These are phyloP conservation scores for Cordyceps sp. DNA, from an alignment of 2,329 filamentous ascomycete species.

Conservation along the genomic window DNA sequence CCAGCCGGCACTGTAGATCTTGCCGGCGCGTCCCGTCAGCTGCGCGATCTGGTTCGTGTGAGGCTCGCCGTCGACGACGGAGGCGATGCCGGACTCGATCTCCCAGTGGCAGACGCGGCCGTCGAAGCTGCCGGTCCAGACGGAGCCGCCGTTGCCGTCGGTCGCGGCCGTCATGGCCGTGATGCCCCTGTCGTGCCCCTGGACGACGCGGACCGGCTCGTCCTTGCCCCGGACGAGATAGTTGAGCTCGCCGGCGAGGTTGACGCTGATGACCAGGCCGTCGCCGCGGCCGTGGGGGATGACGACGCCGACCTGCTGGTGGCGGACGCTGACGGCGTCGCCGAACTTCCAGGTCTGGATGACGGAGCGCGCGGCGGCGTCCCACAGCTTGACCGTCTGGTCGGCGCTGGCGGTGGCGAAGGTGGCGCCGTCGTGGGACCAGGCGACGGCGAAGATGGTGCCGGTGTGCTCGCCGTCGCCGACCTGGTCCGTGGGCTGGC, in stretches of 20 bases:
- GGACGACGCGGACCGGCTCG: conserved; percentile 53
- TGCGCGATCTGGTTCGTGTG: conserved; percentile 79
- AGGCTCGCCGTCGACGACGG: conserved; percentile 58
- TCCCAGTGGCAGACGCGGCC: conserved; percentile 81
- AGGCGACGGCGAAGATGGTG: conserved; percentile 83
- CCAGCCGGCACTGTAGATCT: conserved; percentile 81
- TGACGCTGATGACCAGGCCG: conserved; percentile 77
- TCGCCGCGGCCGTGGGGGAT: conserved; percentile 74
- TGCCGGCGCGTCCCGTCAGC: conserved; percentile 44
- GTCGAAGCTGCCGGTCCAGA: conserved; percentile 88
- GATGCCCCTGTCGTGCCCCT: conserved; percentile 84
- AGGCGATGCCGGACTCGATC: conserved; percentile 47
- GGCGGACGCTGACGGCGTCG: conserved; percentile 54
- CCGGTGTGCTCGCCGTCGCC: conserved; percentile 77
- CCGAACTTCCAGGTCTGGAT: conserved; percentile 77
- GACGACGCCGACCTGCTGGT: conserved; percentile 91
- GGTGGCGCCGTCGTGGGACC: conserved; percentile 71
- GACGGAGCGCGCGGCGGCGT: conserved; percentile 61
- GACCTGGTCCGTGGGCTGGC: conserved; percentile 62
- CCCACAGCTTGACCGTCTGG: conserved; percentile 90
- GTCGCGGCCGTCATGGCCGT: conserved; percentile 44
- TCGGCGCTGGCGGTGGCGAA: conserved; percentile 89
- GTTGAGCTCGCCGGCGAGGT: conserved; percentile 74
- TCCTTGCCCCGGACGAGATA: conserved; percentile 63
- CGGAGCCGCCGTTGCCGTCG: conserved; percentile 39